phyloP scores from a whole-genome alignment of 2,329 filamentous ascomycete species.

The Phoma herbarum region DNA sequence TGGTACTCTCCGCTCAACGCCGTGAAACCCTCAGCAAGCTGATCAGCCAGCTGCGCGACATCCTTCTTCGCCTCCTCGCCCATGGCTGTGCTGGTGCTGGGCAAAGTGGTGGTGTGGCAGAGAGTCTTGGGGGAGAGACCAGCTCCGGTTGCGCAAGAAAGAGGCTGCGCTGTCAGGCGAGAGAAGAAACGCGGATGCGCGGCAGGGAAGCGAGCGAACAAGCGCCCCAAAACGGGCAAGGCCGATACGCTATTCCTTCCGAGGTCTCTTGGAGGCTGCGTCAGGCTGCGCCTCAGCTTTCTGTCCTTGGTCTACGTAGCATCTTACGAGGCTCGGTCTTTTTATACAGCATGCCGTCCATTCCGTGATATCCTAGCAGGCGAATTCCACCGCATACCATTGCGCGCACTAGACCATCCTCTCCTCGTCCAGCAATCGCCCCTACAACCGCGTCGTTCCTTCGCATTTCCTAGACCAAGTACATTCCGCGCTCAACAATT shows the following conservation, averaged over 20 bases:
- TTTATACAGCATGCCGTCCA: slow-evolving; percentile 41
- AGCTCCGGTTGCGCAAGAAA: slow-evolving; percentile 26
- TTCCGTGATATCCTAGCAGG: slow-evolving; percentile 29
- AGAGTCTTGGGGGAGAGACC: slow-evolving; percentile 17
- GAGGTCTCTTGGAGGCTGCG: slow-evolving; percentile 32
- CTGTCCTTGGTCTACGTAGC: slow-evolving; percentile 43
- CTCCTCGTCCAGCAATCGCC: neutral
- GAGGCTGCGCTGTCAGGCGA: slow-evolving; percentile 27
- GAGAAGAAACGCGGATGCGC: slow-evolving; percentile 25
- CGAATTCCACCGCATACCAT: slow-evolving; percentile 14
- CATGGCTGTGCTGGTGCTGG: slow-evolving; percentile 35
- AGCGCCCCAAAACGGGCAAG: slow-evolving; percentile 8
- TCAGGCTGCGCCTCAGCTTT: slow-evolving; percentile 43
- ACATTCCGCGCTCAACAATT: slow-evolving; percentile 21
- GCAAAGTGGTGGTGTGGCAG: slow-evolving; percentile 16
- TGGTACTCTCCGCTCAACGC: slow-evolving; percentile 58
- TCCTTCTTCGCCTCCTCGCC: slow-evolving; percentile 34
- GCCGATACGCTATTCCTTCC: slow-evolving; percentile 12
- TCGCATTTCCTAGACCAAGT: slow-evolving; percentile 19
- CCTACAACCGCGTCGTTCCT: slow-evolving; percentile 22
- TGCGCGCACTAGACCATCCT: neutral
- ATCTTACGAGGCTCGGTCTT: slow-evolving; percentile 26
- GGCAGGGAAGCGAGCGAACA: slow-evolving; percentile 22
- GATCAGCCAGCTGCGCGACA: slow-evolving; percentile 49
- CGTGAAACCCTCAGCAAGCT: slow-evolving; percentile 58